Base-by-base conservation (phyloP, 768 basidiomycete species). In the Filobasidium floriforme region DNA sequence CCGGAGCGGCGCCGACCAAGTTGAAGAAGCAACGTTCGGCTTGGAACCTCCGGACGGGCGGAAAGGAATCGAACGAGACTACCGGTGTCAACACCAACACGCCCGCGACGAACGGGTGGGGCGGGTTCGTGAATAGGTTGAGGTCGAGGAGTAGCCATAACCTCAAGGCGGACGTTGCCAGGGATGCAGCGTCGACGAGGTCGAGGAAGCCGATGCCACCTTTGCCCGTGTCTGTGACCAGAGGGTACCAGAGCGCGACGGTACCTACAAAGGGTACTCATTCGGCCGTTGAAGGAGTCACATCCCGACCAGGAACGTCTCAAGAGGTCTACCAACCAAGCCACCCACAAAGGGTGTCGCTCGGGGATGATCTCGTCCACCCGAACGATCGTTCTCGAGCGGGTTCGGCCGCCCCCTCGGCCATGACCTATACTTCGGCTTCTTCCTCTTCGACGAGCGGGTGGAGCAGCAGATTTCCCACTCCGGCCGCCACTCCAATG, bases 1-100 rank as follows among this genome's bases (percentile, higher is more conserved):
- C 24, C 22, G 12, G 7, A n/a, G 54, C 5, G n/a, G 12, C 29
- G 14, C 19, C 24, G 22, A 57, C 19, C 18, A 57, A 32, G 54
- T 19, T 57, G 18, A 57, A 57, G 54, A 57, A 57, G 26, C 54
- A 28, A 57, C 12, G 54, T 14, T 57, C 54, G 14, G 54, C 18
- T 15, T 57, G 54, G 54, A 57, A 57, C 24, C 24, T 57, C 15
- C 54, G 26, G 19, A 19, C 46, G 1, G 19, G 19, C 5, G 46
- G 46, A 19, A 24, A 6, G 46, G 12, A 6, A 6, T 51, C 12
- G 46, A 24, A 24, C 19, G 46, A 18, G 18, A 18, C 18, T 51
- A 3, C 18, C 12, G 46, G 46, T 51, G 24, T 12, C 46, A 51
- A 18, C 46, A 12, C 46, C 46, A 51, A 6, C 46, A 12, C 46